Conservation (phyloP, 2,329 filamentous ascomycete genomes). For the Colletotrichum sp. region DNA sequence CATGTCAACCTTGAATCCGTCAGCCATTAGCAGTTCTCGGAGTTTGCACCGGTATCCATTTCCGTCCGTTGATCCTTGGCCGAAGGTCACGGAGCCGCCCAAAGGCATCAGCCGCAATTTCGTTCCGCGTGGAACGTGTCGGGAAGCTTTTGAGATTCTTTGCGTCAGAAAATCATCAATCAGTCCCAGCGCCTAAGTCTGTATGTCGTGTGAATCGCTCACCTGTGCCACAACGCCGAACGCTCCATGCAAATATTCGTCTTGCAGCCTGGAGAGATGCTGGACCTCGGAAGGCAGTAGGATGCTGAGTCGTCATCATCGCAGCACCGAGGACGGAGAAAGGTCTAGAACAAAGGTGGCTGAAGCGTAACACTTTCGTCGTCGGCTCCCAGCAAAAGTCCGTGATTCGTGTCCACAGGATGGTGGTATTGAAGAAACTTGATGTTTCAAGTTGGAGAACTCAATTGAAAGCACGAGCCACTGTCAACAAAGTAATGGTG, state of each 20-base stretch:
- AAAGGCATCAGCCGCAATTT: constrained; percentile 37
- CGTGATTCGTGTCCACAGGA: not conserved
- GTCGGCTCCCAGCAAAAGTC: not conserved
- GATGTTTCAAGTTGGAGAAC: not conserved
- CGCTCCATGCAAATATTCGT: not conserved
- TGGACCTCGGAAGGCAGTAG: not conserved
- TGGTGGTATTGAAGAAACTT: not conserved
- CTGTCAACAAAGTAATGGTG: not conserved
- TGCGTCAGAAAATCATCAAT: not conserved
- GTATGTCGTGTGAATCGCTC: not conserved
- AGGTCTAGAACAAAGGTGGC: not conserved
- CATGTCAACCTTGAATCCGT: constrained; percentile 38
- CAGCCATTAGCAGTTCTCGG: constrained; percentile 32
- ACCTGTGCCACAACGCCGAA: not conserved
- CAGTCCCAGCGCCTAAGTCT: too few relatives aligned
- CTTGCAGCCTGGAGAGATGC: not conserved
- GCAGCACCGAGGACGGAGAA: not conserved
- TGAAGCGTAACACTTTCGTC: not conserved
- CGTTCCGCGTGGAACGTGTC: not conserved
- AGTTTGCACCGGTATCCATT: constrained; percentile 42
- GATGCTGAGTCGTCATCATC: not conserved
- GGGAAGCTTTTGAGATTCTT: accelerated
- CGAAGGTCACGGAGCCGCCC: constrained; percentile 43
- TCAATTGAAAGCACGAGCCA: not conserved
- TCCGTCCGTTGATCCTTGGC: constrained; percentile 33